Base-by-base conservation (phyloP, 78 protist species). In the Andalucia godoyi region DNA sequence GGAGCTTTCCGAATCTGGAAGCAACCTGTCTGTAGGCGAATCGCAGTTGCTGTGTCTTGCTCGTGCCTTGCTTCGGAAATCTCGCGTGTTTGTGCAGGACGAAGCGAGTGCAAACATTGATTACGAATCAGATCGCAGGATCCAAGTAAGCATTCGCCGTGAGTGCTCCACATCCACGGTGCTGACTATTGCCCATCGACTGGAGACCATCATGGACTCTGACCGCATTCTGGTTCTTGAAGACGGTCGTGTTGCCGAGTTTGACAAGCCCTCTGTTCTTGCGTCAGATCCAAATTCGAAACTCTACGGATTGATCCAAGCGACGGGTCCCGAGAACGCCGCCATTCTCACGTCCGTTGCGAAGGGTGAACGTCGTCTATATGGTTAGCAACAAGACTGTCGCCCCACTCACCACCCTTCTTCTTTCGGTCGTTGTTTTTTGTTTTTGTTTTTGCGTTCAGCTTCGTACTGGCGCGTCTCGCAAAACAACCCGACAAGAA, bases 101-200 rank as follows among this genome's bases (percentile, higher is more conserved):
- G 87, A 81, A 50, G 87, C 87, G 34, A 81, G 82, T 17, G 81
- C 87, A 0, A 53, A 77, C 0, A 23, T 72, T 39, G 84, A 79
- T 39, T 8, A 25, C 33, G 74, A 87, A 50, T 80, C 91, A 15
- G 95, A 89, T 65, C 33, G 1, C 39, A 57, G 70, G 9, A 74
- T 89, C 32, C 90, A 85, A 62, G 9, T 4, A 34, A 68, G 75
- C 17, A 39, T 85, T 25, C 77, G 83, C 29, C 4, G 7, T 2
- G 51, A 38, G 43, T 90, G 90, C 52, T 9, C 12, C 33, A 53
- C 67, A 30, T 33, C 72, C 42, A 90, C 94, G 1, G 78, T 90
- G 30, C n/a, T 90, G 25, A 90, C 95, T 15, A 86, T 90, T 40
- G 95, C 95, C 9, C 97, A 91, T 57, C 61, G 97, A 40, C 72